Base-by-base conservation (phyloP, 108 stramenopile genomes). In the Phaeodactylum tricornutum region DNA sequence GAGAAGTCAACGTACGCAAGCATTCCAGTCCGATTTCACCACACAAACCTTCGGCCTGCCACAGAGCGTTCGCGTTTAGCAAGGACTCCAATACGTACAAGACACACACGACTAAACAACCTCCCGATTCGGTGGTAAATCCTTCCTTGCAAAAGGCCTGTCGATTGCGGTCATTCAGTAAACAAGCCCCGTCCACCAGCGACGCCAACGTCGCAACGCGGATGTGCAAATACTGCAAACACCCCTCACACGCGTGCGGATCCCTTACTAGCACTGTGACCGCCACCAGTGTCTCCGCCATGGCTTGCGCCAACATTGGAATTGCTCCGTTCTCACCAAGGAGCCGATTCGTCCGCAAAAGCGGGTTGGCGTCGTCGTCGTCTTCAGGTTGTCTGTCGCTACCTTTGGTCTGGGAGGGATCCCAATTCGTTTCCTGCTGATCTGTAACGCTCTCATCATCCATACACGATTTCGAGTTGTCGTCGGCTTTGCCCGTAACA, bases 171-270 rank as follows among this genome's bases (percentile, higher is more conserved):
- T 36, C 66, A 57, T 67, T 59, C 1, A 85, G 58, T 21, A 81
- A 69, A 48, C 81, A 89, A 24, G 81, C 67, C 34, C 71, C 71
- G 55, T 89, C 87, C 22, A 84, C 61, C 12, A 86, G 36, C 24
- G 61, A 64, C 6, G 78, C 77, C 8, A 90, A 65, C 14, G 66
- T 23, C 9, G 60, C 50, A 27, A 73, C 53, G 36, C 75, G 54
- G 33, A 57, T 29, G 25, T 71, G 71, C 14, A 77, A 59, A 34
- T 74, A 67, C 0, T 49, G 2, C 19, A 62, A 45, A 36, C 74
- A 77, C 37, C 19, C 47, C n/a, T 40, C 19, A 48, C 78, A 77
- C 17, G 22, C 33, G 9, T 21, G 27, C 11, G 24, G 11, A 14
- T 41, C 8, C n/a, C 19, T 40, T 27, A 27, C 9, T 24, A 43